Conservation (phyloP, 2,329 filamentous ascomycete genomes). For the Penicillium concentricum region DNA sequence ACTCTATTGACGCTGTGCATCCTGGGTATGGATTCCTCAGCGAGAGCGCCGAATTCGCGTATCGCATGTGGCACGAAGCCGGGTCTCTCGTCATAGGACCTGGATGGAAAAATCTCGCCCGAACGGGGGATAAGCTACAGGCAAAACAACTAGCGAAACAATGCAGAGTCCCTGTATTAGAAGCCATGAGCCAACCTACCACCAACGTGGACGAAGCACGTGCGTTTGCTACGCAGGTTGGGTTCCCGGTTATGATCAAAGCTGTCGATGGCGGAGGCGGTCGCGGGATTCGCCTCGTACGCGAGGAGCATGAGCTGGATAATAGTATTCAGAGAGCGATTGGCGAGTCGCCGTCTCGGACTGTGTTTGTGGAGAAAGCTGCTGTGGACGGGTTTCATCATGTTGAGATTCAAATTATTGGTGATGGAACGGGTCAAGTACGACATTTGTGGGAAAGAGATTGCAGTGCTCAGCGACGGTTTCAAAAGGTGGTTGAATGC, state of each 20-base stretch:
- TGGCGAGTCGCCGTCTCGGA: constrained; percentile 58
- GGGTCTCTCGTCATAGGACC: constrained; percentile 54
- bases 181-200: constrained; percentile 49
- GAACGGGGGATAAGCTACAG: constrained; percentile 58
- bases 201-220: constrained; percentile 43
- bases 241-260: constrained; percentile 61
- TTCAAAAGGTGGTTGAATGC: constrained; percentile 62
- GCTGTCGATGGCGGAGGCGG: constrained; percentile 65
- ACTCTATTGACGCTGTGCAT: constrained; percentile 57
- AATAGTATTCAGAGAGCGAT: constrained; percentile 52
- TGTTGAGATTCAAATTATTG: constrained; percentile 61
- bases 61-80: constrained; percentile 51
- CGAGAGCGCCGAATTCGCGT: constrained; percentile 54
- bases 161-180: constrained; percentile 54
- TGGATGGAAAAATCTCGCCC: constrained; percentile 55
- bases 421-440: constrained; percentile 54
- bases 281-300: constrained; percentile 58
- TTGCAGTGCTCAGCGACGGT: constrained; percentile 60
- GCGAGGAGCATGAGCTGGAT: constrained; percentile 44
- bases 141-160: constrained; percentile 53
- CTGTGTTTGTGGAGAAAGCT: constrained; percentile 62
- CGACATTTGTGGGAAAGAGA: constrained; percentile 61
- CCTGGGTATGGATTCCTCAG: constrained; percentile 64
- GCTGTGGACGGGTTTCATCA: constrained; percentile 62
- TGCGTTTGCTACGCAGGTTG: constrained; percentile 58